Evolutionary conservation across 305 asterid genomes (phyloP).

Genomic region (Galium porrigens): DNA sequence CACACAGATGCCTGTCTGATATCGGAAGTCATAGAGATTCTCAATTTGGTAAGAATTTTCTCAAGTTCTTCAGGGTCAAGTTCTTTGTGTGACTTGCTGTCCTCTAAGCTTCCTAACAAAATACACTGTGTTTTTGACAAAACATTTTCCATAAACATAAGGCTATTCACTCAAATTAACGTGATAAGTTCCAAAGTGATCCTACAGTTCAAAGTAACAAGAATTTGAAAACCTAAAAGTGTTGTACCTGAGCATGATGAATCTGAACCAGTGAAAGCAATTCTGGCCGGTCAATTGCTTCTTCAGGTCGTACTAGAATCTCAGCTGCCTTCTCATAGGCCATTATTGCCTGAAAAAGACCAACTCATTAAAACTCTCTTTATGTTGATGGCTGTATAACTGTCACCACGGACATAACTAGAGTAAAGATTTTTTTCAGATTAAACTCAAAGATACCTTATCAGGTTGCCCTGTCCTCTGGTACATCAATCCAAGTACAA

Average conservation of each 20-base stretch:
- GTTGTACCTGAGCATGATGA: slow-evolving; percentile 83
- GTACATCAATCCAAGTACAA: slow-evolving; percentile 87
- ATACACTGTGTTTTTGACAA: slow-evolving; percentile 44
- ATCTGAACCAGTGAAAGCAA: slow-evolving; percentile 76
- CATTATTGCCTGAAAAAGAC: slow-evolving; percentile 48
- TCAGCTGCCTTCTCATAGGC: slow-evolving; percentile 85
- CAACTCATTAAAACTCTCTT: slow-evolving; percentile 11
- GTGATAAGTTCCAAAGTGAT: neutral
- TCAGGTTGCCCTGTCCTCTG: slow-evolving; percentile 96
- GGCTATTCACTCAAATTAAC: neutral
- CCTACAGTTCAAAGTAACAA: neutral
- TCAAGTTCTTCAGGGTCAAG: slow-evolving; percentile 70
- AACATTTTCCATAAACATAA: slow-evolving; percentile 10
- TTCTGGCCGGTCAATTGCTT: slow-evolving; percentile 92
- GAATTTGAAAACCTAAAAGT: neutral
- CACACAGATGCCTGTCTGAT: slow-evolving; percentile 76
- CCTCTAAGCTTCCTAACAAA: slow-evolving; percentile 66
- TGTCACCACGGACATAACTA: slow-evolving; percentile 10
- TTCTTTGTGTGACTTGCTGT: slow-evolving; percentile 50
- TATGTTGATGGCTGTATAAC: neutral
- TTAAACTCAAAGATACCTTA: slow-evolving; percentile 44
- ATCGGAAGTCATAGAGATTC: slow-evolving; percentile 58
- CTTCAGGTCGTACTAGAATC: slow-evolving; percentile 83
- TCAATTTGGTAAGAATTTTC: slow-evolving; percentile 55
- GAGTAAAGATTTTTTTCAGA: neutral